These are phyloP conservation scores for Trypethelium eluteriae DNA, from an alignment of 495 filamentous ascomycete genomes.

Conservation along the genomic window DNA sequence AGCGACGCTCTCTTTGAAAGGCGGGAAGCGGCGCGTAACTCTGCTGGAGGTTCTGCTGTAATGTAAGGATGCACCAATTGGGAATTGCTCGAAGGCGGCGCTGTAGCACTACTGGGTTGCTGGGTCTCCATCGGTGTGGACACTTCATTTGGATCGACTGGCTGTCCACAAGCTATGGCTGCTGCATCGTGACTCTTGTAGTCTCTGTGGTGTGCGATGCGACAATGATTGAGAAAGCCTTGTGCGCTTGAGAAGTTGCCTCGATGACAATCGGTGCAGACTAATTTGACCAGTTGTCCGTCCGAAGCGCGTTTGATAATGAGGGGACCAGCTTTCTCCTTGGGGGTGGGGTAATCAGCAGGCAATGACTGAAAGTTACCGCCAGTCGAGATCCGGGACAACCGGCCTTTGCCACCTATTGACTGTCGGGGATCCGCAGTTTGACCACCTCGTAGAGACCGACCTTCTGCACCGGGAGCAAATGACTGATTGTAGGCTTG, in stretches of 20 bases:
- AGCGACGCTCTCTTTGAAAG: background rate
- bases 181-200: slow-evolving; percentile 93
- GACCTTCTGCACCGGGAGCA: slow-evolving; percentile 44
- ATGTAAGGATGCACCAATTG: slow-evolving; percentile 23
- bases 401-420: slow-evolving; percentile 9
- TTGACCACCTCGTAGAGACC: slow-evolving; percentile 58
- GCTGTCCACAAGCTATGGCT: slow-evolving; percentile 77
- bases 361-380: slow-evolving; percentile 65
- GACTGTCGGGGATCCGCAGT: slow-evolving; percentile 14
- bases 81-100: background rate
- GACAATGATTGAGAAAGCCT: slow-evolving; percentile 97
- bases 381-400: slow-evolving; percentile 43
- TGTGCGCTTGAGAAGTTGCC: slow-evolving; percentile 91
- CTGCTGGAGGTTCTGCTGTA: background rate
- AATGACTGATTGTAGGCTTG: slow-evolving; percentile 4
- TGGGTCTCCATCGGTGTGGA: slow-evolving; percentile 19
- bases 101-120: slow-evolving; percentile 5
- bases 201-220: slow-evolving; percentile 83
- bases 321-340: slow-evolving; percentile 57
- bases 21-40: background rate
- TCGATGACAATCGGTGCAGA: slow-evolving; percentile 80
- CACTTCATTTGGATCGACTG: slow-evolving; percentile 50
- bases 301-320: slow-evolving; percentile 55
- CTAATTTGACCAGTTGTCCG: slow-evolving; percentile 61
- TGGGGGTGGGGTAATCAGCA: slow-evolving; percentile 54